Conservation (phyloP, 257 asterid species). For the Solanum lycopersicoides region DNA sequence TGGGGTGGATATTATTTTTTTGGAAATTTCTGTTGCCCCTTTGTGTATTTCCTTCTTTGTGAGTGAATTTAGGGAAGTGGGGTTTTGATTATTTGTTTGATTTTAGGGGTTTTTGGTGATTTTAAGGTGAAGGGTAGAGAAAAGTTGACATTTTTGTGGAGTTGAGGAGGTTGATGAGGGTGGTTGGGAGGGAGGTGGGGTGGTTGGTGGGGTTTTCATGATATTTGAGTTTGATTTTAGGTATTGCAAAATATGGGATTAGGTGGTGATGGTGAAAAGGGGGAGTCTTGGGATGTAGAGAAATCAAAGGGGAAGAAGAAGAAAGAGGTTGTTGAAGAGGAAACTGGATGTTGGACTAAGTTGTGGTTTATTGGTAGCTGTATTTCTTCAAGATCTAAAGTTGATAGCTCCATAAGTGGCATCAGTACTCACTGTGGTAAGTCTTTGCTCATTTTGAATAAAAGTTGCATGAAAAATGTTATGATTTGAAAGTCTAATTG, state of each 20-base stretch:
- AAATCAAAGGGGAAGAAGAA: conserved; percentile 32
- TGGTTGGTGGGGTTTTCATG: conserved; percentile 5
- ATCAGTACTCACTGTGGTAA: conserved; percentile 71
- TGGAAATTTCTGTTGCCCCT: not conserved
- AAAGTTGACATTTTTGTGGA: not conserved
- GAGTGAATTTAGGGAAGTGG: not conserved
- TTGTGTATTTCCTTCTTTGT: not conserved
- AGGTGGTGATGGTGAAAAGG: conserved; percentile 29
- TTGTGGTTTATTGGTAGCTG: conserved; percentile 71
- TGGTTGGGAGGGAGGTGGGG: not conserved
- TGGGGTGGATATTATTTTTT: not conserved
- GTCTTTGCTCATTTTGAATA: not conserved
- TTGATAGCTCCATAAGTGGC: conserved; percentile 89
- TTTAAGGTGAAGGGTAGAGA: not conserved
- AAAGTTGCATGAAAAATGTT: not conserved
- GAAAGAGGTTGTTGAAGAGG: conserved; percentile 23
- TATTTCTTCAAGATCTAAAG: conserved; percentile 96
- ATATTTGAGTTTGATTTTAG: conserved; percentile 25
- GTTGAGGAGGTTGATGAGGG: not conserved
- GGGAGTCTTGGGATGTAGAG: conserved; percentile 40
- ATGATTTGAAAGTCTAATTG: not conserved
- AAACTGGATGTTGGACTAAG: conserved; percentile 69
- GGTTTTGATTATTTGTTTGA: not conserved
- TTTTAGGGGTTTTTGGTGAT: not conserved
- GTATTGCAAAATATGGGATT: conserved; percentile 52